Base-by-base conservation (phyloP, 2,329 filamentous ascomycete species). In the Pseudocercospora macadamiae region DNA sequence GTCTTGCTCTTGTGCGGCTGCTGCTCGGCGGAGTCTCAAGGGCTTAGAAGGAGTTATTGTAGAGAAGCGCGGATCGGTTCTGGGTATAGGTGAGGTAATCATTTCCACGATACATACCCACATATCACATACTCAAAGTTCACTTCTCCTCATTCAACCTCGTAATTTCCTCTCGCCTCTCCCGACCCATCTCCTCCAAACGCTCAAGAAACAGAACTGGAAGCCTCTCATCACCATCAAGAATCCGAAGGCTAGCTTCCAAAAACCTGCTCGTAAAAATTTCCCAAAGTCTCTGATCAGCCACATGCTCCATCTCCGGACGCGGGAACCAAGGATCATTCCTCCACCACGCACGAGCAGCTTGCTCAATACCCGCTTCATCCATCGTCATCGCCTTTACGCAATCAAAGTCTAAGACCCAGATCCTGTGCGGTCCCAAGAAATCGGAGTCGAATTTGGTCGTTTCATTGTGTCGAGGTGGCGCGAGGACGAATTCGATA, bases 331-430 rank as follows among this genome's bases (percentile, higher is more conserved):
- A 85, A 0, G 80, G 81, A 55, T 84, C 82, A 51, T 84, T 85
- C 3, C 71, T 69, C 65, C 73, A 77, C 49, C 82, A 84, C 0
- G 76, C 76, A 1, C 56, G 60, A 0, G 75, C 78, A 1, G 80
- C 79, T 34, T 76, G 70, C 9, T 74, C 56, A 0, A 83, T 64
- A 0, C 81, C 81, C 0, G 57, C 56, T 1, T 63, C 54, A 48
- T 81, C 74, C 73, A 80, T 75, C 0, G 69, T 44, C 76, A 86
- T 59, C 76, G 83, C 63, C 68, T 85, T 62, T 80, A 84, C 69
- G 83, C 84, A 49, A 78, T 85, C 70, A 79, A 86, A 76, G 83
- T 88, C 78, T 80, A 88, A 79, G 2, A 74, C 57, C 71, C 71
- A 74, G 21, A 73, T 48, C 10, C 32, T 21, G 37, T 61, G 57